Evolutionary conservation across 2,329 filamentous ascomycete genomes (phyloP), one percentile per base, ranked within the genome.

Genomic region (Annulohypoxylon truncatum): DNA sequence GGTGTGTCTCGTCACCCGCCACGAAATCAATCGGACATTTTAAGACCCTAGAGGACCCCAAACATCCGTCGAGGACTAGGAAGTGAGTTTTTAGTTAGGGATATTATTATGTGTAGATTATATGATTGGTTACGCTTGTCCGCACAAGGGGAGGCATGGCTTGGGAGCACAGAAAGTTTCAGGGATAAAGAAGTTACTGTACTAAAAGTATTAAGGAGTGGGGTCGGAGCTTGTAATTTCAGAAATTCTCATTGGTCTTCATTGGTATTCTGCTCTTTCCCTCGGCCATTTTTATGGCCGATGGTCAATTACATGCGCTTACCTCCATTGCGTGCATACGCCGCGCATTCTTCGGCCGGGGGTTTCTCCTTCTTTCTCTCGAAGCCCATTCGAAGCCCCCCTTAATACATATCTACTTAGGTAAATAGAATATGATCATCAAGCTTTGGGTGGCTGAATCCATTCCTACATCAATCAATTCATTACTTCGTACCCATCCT

Each of bases 21-120:
- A 50, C 48, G 44, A 55, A 61, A 38, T 61, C 66, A 61, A 61
- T 69, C 63, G 63, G 66, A 64, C 56, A 66, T 64, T 69, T 68
- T 64, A 61, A 48, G 13, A 61, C 29, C 55, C 35, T 15, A 38
- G 35, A 31, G 13, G 29, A 31, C 29, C 62, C 55, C 52, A 52
- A 47, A 46, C 40, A 46, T 46, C 53, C 29, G 54, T 62, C 44
- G 33, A 40, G 35, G n/a, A 38, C 42, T 26, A 26, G 24, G 9
- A 56, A 22, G 55, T 52, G 26, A 56, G 42, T 46, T 29, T 56
- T 57, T 47, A 51, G 42, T 38, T 48, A 55, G 53, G 38, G 59
- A 42, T 42, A 1, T 42, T 46, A 29, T 48, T 29, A 28, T 24
- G 22, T 48, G 3, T 48, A 20, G 9, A 10, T 28, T 29, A 48